These are phyloP conservation scores for Pseudopithomyces chartarum DNA, from an alignment of 2,329 filamentous ascomycete species.

Conservation along the genomic window DNA sequence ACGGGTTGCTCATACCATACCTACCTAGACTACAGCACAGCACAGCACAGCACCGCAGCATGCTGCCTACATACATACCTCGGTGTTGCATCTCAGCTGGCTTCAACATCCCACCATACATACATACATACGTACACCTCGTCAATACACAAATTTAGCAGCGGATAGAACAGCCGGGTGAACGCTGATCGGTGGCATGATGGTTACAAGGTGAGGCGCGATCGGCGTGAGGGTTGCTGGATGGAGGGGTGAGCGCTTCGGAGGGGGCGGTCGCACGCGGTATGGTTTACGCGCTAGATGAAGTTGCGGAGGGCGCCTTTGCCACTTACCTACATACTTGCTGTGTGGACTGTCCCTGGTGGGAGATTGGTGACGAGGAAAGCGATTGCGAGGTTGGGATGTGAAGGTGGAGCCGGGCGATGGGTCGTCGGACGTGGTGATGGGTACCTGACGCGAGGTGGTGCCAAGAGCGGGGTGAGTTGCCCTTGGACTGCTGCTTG, in stretches of 20 bases:
- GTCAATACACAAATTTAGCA: constrained; percentile 2
- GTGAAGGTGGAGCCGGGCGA: constrained; percentile 27
- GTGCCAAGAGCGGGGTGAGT: constrained; percentile 4
- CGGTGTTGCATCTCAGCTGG: neutral
- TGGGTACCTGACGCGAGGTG: neutral
- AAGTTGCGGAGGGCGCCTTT: too few relatives aligned
- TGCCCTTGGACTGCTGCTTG: neutral
- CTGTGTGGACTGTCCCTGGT: too few relatives aligned
- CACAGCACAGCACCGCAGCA: too few relatives aligned
- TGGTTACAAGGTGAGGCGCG: constrained; percentile 22
- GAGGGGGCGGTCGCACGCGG: neutral
- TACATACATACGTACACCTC: too few relatives aligned
- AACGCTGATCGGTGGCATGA: constrained; percentile 35
- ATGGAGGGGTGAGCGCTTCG: constrained; percentile 5
- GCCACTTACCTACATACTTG: too few relatives aligned
- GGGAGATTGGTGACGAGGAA: constrained; percentile 8
- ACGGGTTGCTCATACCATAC: too few relatives aligned
- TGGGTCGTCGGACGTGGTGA: neutral
- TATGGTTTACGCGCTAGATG: constrained; percentile 5
- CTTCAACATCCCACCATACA: too few relatives aligned
- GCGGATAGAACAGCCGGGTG: constrained; percentile 8
- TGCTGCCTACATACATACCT: too few relatives aligned
- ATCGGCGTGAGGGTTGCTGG: constrained; percentile 9
- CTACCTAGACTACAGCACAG: too few relatives aligned
- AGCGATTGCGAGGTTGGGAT: constrained; percentile 22